A percentile compares a stretch with the other conserved stretches of the same genome.
These are phyloP conservation scores for Neohortaea acidophila DNA, from an alignment of 495 filamentous ascomycete species.

Conservation along the genomic window DNA sequence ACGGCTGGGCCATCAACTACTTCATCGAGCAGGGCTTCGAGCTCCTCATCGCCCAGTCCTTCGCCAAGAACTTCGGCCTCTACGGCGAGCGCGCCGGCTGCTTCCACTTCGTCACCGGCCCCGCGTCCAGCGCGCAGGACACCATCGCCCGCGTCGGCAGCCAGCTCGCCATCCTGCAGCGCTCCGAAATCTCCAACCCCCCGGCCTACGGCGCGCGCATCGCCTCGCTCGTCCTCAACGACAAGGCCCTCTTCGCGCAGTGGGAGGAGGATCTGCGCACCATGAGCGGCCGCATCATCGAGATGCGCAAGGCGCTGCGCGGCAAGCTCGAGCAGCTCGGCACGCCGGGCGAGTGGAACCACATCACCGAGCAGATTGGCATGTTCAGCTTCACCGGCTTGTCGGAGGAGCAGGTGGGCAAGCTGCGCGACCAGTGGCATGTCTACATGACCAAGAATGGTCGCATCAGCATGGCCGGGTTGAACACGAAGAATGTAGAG, in stretches of 20 bases:
- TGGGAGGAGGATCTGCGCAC: slow-evolving; percentile 87
- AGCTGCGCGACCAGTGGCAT: slow-evolving; percentile 64
- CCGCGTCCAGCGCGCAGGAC: slow-evolving; percentile 47
- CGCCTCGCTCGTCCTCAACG: slow-evolving; percentile 69
- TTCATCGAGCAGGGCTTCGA: slow-evolving; percentile 94
- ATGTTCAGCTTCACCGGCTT: slow-evolving; percentile 98
- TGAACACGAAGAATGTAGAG: slow-evolving; percentile 82
- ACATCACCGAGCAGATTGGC: slow-evolving; percentile 96
- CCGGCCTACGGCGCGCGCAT: slow-evolving; percentile 88
- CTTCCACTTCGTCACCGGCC: slow-evolving; percentile 83
- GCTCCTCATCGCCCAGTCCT: slow-evolving; percentile 86
- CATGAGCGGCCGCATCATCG: slow-evolving; percentile 87
- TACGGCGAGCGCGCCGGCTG: slow-evolving; percentile 93
- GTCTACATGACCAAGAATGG: slow-evolving; percentile 99
- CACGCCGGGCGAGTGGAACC: slow-evolving; percentile 85
- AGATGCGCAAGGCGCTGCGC: slow-evolving; percentile 67
- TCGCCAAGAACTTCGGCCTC: slow-evolving; percentile 97
- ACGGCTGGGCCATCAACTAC: slow-evolving; percentile 82
- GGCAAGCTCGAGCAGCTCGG: slow-evolving; percentile 61
- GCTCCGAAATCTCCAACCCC: slow-evolving; percentile 92
- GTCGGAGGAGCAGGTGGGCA: slow-evolving; percentile 68
- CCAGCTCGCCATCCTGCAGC: slow-evolving; percentile 87
- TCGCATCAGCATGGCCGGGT: slow-evolving; percentile 82
- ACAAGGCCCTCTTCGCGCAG: slow-evolving; percentile 64
- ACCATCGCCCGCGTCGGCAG: slow-evolving; percentile 55